Conservation (phyloP, 345 rosid genomes). For the Noccaea caerulescens region DNA sequence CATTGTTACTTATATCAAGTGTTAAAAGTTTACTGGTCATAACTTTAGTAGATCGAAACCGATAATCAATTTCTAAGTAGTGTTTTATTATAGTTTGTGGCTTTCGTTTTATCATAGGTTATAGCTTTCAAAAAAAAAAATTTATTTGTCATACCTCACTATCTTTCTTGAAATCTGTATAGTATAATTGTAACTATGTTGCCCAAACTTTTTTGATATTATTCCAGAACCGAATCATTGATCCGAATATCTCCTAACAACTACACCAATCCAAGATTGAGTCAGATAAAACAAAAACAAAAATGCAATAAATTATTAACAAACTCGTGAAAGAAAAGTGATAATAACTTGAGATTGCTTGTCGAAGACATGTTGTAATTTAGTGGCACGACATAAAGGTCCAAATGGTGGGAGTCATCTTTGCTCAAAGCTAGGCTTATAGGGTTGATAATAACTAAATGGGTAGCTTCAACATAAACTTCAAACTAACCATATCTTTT, state of each 20-base stretch:
- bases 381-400: conserved; percentile 35
- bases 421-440: conserved; percentile 36
- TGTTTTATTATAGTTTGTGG: no score
- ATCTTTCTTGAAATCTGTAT: neutral
- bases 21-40: neutral
- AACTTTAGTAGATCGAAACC: neutral
- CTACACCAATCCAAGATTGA: conserved; percentile 17
- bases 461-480: conserved; percentile 20
- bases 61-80: no score
- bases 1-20: neutral
- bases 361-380: conserved; percentile 38
- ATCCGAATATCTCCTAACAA: conserved; percentile 1
- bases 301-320: conserved; percentile 5
- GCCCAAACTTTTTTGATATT: neutral
- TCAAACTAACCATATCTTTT: conserved; percentile 6
- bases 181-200: neutral
- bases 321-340: conserved; percentile 29
- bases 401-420: conserved; percentile 39
- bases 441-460: conserved; percentile 31
- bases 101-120: no score
- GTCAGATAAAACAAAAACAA: neutral
- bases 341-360: conserved; percentile 44
- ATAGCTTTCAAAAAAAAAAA: no score
- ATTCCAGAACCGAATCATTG: conserved; percentile 11
- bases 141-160: no score